Evolutionary conservation across 1,139 yeast genomes (phyloP).

Genomic region (Yamadazyma atmosphaerica): DNA sequence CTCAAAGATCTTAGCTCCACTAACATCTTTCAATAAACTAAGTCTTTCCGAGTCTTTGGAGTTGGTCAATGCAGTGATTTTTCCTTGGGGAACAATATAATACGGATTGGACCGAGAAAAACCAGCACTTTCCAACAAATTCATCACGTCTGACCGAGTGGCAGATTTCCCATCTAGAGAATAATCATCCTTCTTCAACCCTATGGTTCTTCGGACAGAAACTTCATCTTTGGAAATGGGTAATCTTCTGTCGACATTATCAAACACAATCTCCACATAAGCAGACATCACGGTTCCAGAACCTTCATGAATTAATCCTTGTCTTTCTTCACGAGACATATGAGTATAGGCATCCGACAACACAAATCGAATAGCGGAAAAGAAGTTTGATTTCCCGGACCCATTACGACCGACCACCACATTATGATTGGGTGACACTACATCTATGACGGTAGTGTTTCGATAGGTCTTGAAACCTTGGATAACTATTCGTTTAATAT

Average conservation of each 20-base stretch:
- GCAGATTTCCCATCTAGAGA: constrained; percentile 78
- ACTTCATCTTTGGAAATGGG: constrained; percentile 71
- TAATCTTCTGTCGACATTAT: constrained; percentile 74
- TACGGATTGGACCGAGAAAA: constrained; percentile 90
- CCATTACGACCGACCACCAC: constrained; percentile 96
- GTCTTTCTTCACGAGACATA: constrained; percentile 86
- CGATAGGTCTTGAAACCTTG: constrained; percentile 96
- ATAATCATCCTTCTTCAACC: constrained; percentile 88
- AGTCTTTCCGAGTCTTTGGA: constrained; percentile 85
- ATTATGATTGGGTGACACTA: constrained; percentile 78
- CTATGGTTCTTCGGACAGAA: constrained; percentile 81
- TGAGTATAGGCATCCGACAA: constrained; percentile 88
- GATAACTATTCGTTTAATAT: constrained; percentile 56
- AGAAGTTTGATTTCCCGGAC: constrained; percentile 93
- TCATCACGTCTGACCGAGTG: constrained; percentile 79
- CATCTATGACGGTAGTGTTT: constrained; percentile 76
- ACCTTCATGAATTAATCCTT: constrained; percentile 86
- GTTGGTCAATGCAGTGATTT: constrained; percentile 81
- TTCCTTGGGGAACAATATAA: constrained; percentile 96
- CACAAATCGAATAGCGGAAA: constrained; percentile 93
- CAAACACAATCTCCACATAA: constrained; percentile 86
- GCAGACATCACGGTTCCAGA: constrained; percentile 93
- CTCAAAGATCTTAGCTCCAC: constrained; percentile 94
- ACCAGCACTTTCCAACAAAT: constrained; percentile 87
- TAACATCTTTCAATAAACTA: constrained; percentile 80